Base-by-base conservation (phyloP, 805 yeast genomes). In the Saturnispora zaruensis region DNA sequence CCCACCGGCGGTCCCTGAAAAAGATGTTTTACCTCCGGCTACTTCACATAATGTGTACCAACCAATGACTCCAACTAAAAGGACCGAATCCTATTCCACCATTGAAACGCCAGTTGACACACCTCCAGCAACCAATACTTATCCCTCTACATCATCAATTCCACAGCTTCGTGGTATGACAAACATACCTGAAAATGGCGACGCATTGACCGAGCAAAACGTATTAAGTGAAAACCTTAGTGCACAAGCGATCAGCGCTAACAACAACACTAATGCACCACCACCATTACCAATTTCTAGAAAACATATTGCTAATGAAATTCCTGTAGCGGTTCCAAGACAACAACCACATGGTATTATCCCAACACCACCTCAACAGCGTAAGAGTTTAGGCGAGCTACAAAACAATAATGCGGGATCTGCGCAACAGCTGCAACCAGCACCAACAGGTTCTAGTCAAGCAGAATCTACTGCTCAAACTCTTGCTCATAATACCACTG, bases 381-480 rank as follows among this genome's bases (percentile, higher is more conserved):
- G 68, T 48, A 62, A 60, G 37, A 57, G 63, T 36, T 40, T 57
- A 9, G 18, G 46, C 13, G 58, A 57, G 11, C 48, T 47, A 18
- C 38, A 48, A 2, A 47, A 3, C n/a, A 28, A 5, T 20, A 24
- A 11, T 18, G 13, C 18, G 20, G 36, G 23, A 21, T 23, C 34
- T n/a, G 21, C 46, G 6, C 41, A 13, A 26, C 45, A 55, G n/a
- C 46, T 55, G 7, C 55, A 51, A 25, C 55, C 63, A 21, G 52
- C 59, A 1, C 51, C 51, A 40, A 53, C 57, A 13, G 56, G 59
- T 16, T 46, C 58, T 4, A 41, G 40, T 9, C 70, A 69, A 48
- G 70, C 77, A 23, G 78, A 75, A 51, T 53, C 56, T 11, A 72
- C 78, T 20, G 76, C 77, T 5, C 67, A 73, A 6, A 64, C 73